Evolutionary conservation across 2,329 filamentous ascomycete genomes (phyloP).

Genomic region (Ophiosphaerella herpotricha): DNA sequence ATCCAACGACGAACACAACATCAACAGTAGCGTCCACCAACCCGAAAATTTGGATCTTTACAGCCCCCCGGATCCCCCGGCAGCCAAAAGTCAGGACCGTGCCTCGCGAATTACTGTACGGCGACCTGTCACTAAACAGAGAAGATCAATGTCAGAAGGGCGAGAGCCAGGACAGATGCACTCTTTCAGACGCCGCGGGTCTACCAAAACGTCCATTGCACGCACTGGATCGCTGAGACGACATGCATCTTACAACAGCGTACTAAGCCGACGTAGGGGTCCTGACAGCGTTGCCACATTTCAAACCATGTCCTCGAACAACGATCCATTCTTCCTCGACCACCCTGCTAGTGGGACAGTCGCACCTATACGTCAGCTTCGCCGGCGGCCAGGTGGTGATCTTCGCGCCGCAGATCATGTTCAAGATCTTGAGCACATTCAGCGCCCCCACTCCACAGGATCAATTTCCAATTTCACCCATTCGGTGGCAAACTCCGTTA

Average conservation of each 20-base stretch:
- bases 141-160: slow-evolving; percentile 38
- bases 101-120: slow-evolving; percentile 24
- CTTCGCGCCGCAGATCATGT: slow-evolving; percentile 53
- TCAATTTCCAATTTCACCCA: slow-evolving; percentile 52
- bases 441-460: slow-evolving; percentile 54
- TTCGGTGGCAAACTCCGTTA: slow-evolving; percentile 46
- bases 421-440: slow-evolving; percentile 49
- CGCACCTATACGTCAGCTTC: slow-evolving; percentile 46
- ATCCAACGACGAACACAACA: slow-evolving; percentile 24
- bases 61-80: slow-evolving; percentile 14
- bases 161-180: slow-evolving; percentile 38
- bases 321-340: slow-evolving; percentile 48
- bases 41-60: slow-evolving; percentile 27
- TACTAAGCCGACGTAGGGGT: slow-evolving; percentile 56
- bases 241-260: slow-evolving; percentile 65
- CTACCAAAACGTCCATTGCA: slow-evolving; percentile 34
- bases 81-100: slow-evolving; percentile 19
- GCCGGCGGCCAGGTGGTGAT: slow-evolving; percentile 55
- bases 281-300: slow-evolving; percentile 65
- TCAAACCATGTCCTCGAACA: slow-evolving; percentile 48
- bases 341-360: slow-evolving; percentile 25
- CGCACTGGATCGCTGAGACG: slow-evolving; percentile 53
- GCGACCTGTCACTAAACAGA: slow-evolving; percentile 21
- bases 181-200: slow-evolving; percentile 41
- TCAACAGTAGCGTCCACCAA: slow-evolving; percentile 12